Base-by-base conservation (phyloP, 2,329 filamentous ascomycete species). In the Stemphylium vesicarium region DNA sequence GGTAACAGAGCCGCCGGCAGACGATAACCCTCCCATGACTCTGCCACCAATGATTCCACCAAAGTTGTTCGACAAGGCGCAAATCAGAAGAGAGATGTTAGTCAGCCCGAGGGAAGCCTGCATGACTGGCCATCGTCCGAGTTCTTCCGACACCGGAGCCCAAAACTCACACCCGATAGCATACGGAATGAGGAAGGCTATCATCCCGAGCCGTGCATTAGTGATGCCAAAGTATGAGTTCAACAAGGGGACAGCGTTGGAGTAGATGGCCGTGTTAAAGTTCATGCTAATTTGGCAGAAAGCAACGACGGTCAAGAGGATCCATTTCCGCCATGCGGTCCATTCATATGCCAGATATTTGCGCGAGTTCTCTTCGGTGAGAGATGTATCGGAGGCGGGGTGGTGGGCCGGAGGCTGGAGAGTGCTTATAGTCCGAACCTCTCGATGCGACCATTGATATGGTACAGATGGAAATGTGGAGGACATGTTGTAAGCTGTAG, bases 151-250 rank as follows among this genome's bases (percentile, higher is more conserved):
- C 88, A 90, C 82, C 62, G 24, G 91, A 0, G 91, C 91, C 91
- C 91, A 95, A 0, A 93, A 81, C 73, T 94, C 90, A 71, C 91
- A 95, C 18, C 90, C 91, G 68, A 95, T 91, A 29, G 90, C 90
- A 71, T 95, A 95, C 2, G 87, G 73, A 39, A 95, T 82, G 37
- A 94, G 78, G 77, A 93, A 95, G 60, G 91, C 85, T 79, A 89
- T 87, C 62, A 89, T 88, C 66, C 90, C 90, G 16, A 60, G 59
- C 13, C 77, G 57, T 72, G 79, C 60, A 73, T 78, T 49, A 64
- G 70, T 87, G 33, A 61, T 38, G 36, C 18, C 56, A 53, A 41
- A 64, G 53, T 48, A 77, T 63, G 66, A 89, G 0, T 84, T 77
- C 26, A 85, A 78, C 15, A 77, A 78, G 48, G 56, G 65, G 32